These are phyloP conservation scores for Gracilaria domingensis DNA, from an alignment of 23 red algal species.

Conservation along the genomic window DNA sequence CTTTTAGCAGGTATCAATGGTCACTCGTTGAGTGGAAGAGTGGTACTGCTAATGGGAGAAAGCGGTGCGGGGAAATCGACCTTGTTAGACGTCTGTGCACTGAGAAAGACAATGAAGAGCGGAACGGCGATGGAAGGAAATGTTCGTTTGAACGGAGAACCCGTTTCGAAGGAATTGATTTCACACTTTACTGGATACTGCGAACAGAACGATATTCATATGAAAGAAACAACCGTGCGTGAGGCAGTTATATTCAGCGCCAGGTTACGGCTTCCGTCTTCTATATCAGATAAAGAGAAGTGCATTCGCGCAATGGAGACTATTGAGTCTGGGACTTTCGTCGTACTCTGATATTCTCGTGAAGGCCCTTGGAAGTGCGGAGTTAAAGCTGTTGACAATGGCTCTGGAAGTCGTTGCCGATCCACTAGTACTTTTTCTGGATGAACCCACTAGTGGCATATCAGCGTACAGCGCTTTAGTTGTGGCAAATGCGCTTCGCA, in stretches of 20 bases:
- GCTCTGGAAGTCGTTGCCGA: constrained; percentile 80
- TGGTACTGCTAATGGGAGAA: constrained; percentile 82
- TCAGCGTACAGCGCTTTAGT: constrained; percentile 67
- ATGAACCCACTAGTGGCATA: constrained; percentile 93
- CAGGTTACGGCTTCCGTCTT: constrained; percentile 62
- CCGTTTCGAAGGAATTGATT: constrained; percentile 49
- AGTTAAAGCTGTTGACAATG: constrained; percentile 89
- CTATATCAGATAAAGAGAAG: constrained; percentile 64
- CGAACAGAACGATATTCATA: constrained; percentile 94
- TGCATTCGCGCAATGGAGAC: constrained; percentile 49
- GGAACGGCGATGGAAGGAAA: constrained; percentile 59
- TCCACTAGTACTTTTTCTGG: constrained; percentile 84
- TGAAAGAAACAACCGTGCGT: constrained; percentile 78
- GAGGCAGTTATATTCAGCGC: constrained; percentile 94
- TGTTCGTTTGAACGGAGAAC: constrained; percentile 72
- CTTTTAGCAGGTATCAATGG: constrained; percentile 77
- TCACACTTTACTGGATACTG: constrained; percentile 84
- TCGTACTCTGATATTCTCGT: constrained; percentile 70
- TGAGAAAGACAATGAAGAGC: constrained; percentile 84
- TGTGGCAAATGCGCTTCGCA: constrained; percentile 75
- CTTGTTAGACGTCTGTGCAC: constrained; percentile 87
- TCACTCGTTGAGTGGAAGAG: constrained; percentile 60
- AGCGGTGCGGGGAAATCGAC: constrained; percentile 94
- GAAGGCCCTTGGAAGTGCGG: constrained; percentile 40
- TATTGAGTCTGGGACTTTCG: constrained; percentile 69